Evolutionary conservation across 176 grass and related monocot genomes (phyloP), one percentile per base, ranked within the genome.

Genomic region (Rhipidocladum racemiflorum): DNA sequence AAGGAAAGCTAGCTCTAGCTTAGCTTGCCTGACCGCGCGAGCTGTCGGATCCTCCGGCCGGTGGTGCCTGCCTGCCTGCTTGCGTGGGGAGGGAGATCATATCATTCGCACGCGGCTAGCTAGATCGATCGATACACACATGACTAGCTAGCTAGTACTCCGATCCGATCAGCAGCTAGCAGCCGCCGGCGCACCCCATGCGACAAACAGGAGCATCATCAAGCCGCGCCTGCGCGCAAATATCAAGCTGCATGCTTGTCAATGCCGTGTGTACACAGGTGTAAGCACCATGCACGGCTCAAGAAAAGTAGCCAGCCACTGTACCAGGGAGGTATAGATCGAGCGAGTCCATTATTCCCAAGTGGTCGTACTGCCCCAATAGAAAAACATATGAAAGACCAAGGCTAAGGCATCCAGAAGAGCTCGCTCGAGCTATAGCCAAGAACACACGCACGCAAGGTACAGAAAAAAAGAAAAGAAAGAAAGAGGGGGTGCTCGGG

Each of bases 321-420:
- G 13, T 23, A 7, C 61, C 56, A 60, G 38, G 54, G 46, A 63
- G 23, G 20, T 34, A 30, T 4, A 45, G 16, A 46, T 3, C 59
- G 73, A 27, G 55, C 16, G 12, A 20, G 17, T 16, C 44, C 76
- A 36, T 29, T 62, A 18, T 9, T 63, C 61, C 65, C 20, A 24
- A 40, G 35, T 42, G 20, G 54, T 23, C 6, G 13, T 24, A 14
- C 13, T 17, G 3, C 36, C 3, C 66, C 23, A 43, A 60, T 44
- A 70, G 38, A 83, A 59, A 16, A 72, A 16, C 62, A 35, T 46
- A 84, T 76, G 68, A 84, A 84, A 77, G 73, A 69, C 38, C 72
- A 45, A 4, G 53, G 30, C 9, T 7, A 66, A 38, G 20, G 17
- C 21, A 18, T 1, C 9, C 3, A 9, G 18, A 15, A 5, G 36